Evolutionary conservation across 768 basidiomycete genomes (phyloP), one percentile per base, ranked within the genome.

Genomic region (Leccinum disarticulatum): DNA sequence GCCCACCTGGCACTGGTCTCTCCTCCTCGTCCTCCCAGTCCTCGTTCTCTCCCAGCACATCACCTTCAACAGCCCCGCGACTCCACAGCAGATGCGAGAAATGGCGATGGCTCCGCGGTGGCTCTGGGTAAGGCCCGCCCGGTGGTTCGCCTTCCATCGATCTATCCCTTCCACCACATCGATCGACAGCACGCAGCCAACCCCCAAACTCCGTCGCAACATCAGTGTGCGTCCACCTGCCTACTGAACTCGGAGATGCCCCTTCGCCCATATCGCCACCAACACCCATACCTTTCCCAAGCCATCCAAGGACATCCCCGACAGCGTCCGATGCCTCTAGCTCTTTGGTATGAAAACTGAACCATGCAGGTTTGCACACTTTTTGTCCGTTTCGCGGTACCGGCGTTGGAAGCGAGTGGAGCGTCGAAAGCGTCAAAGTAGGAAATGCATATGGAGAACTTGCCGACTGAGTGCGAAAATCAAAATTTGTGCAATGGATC

Each of bases 331-430:
- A 80, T 4, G 85, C 85, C n/a, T 83, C 81, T 59, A 83, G 81
- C 67, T 85, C 83, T 66, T 76, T 79, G 30, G 76, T 74, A 14
- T 86, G 75, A 46, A 74, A 76, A 30, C 88, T 86, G 71, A 95
- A 99, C 76, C 90, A 93, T 31, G 86, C 83, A 3, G 94, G 92
- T 75, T 98, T 98, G 77, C 80, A 86, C 14, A 92, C 77, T 66
- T 91, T 94, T 72, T 98, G 97, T 10, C 81, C 83, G 2, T 79
- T 83, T 35, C 93, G 80, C 3, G 82, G 79, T 10, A 97, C 93
- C 6, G 97, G 97, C 1, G 86, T 84, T 0, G 97, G 97, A 3
- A 99, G 81, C 4, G 87, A 83, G 67, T 95, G 88, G n/a, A 97
- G 77, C 0, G 89, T 87, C 0, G 92, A 90, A n/a, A 95, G 76